Conservation (phyloP, 352 stramenopile species). For the Blastocystis sp. region DNA sequence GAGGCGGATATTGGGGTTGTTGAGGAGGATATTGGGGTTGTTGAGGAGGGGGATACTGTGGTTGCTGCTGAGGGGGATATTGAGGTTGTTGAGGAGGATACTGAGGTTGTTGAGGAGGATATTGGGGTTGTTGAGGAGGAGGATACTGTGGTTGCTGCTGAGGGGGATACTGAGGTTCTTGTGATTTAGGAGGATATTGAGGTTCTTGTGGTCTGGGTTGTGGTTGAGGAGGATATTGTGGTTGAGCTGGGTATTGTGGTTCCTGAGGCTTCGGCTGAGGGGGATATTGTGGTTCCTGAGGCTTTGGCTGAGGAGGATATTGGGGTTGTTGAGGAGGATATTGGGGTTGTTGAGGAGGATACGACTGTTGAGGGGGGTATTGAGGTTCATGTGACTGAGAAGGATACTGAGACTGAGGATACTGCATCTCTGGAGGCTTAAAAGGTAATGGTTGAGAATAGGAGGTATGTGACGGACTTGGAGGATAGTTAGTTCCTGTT, state of each 20-base stretch:
- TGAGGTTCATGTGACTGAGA: background rate
- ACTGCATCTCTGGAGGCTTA: background rate
- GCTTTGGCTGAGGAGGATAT: background rate
- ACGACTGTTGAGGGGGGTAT: background rate
- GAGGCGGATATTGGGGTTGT: background rate
- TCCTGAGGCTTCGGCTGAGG: background rate
- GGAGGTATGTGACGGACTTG: background rate
- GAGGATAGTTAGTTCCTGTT: background rate
- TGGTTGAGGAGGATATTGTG: constrained; percentile 12
- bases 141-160: background rate
- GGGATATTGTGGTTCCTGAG: background rate
- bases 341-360: background rate
- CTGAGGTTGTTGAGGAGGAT: constrained; percentile 5
- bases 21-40: constrained; percentile 21
- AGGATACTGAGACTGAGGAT: background rate
- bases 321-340: background rate
- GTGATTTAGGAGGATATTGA: background rate
- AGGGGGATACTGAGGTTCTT: background rate
- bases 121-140: background rate
- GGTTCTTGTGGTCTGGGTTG: background rate
- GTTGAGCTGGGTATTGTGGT: background rate
- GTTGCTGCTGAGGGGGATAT: background rate
- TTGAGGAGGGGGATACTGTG: background rate
- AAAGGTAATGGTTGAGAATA: background rate
- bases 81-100: background rate